These are phyloP conservation scores for Torulaspora franciscae DNA, from an alignment of 805 yeast species.

Conservation along the genomic window DNA sequence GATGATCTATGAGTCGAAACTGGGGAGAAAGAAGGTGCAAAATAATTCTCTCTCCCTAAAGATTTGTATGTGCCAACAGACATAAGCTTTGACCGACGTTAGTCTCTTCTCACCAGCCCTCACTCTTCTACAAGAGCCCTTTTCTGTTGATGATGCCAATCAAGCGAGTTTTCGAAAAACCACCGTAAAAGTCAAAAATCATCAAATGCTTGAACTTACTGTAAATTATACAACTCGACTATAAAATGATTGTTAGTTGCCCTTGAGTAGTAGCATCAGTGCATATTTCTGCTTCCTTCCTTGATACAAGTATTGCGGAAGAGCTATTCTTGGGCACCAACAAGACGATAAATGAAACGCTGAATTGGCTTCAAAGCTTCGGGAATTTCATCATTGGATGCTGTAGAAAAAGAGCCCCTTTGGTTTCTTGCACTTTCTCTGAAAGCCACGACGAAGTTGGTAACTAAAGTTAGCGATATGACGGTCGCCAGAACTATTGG, in stretches of 20 bases:
- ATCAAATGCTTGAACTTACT: neutral
- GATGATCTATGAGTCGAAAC: constrained; percentile 22
- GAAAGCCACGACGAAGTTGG: constrained; percentile 71
- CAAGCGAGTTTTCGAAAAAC: neutral
- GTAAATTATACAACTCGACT: neutral
- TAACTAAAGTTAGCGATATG: constrained; percentile 55
- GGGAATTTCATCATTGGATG: constrained; percentile 20
- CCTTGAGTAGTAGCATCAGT: neutral
- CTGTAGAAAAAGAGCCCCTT: constrained; percentile 13
- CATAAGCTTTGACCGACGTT: constrained; percentile 7
- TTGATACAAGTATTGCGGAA: neutral
- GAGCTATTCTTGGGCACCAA: constrained; percentile 30
- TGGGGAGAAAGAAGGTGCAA: constrained; percentile 20
- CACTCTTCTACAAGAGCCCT: neutral
- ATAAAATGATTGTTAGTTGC: no score
- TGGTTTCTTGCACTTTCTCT: constrained; percentile 35
- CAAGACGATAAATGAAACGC: constrained; percentile 31
- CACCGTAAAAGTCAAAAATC: no score
- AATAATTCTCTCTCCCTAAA: constrained; percentile 15
- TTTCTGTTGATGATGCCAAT: neutral
- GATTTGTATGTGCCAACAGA: constrained; percentile 19
- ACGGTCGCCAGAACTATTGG: constrained; percentile 76
- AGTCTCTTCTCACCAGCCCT: no score
- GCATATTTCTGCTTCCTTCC: neutral
- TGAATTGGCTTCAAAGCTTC: constrained; percentile 28